Conservation (phyloP, 2,329 filamentous ascomycete genomes). For the Truncatella angustata region DNA sequence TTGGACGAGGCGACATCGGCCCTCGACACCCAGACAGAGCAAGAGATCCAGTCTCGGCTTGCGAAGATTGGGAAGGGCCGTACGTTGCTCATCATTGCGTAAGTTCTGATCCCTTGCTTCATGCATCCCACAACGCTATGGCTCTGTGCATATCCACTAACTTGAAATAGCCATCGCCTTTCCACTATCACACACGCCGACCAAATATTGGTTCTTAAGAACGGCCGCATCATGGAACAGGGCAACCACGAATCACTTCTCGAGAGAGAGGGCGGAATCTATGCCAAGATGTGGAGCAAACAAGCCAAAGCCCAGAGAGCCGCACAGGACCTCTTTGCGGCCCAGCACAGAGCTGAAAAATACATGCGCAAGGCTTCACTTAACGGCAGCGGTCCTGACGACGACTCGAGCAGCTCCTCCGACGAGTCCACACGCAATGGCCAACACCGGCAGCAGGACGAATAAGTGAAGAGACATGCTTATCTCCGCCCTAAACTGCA, state of each 20-base stretch:
- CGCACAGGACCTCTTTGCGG: conserved; percentile 54
- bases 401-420: conserved; percentile 28
- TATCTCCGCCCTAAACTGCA: background rate
- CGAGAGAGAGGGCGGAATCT: conserved; percentile 63
- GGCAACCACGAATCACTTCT: conserved; percentile 79
- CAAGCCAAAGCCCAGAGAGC: conserved; percentile 78
- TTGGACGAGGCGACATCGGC: conserved; percentile 92
- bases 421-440: conserved; percentile 7
- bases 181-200: conserved; percentile 85
- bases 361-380: conserved; percentile 47
- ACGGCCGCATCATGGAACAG: conserved; percentile 73
- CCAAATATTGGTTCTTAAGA: conserved; percentile 76
- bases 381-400: conserved; percentile 27
- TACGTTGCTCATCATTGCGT: conserved; percentile 94
- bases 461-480: background rate
- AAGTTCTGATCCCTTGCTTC: conserved; percentile 36
- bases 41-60: conserved; percentile 87
- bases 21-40: conserved; percentile 86
- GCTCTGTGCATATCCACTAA: conserved; percentile 19
- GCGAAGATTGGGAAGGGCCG: conserved; percentile 78
- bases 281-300: conserved; percentile 85
- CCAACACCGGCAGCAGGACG: background rate
- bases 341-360: conserved; percentile 39
- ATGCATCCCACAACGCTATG: background rate
- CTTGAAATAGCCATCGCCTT: conserved; percentile 62